phyloP scores from a whole-genome alignment of 768 basidiomycete species.

The Postia placenta region DNA sequence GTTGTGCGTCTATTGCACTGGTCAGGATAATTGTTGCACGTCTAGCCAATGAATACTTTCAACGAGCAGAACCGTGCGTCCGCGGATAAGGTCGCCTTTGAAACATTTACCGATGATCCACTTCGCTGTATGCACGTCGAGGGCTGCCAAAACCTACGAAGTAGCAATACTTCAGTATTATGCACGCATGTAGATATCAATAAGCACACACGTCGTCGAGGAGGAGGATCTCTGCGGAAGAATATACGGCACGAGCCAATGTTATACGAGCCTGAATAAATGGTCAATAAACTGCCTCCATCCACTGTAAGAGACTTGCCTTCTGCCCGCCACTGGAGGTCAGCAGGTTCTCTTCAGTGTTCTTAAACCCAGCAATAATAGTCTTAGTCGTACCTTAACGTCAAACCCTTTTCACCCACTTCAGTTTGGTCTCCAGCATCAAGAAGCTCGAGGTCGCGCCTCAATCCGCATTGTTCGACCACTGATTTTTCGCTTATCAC shows the following conservation, averaged over 20 bases:
- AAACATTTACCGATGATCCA: conserved; percentile 46
- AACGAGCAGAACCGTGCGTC: conserved; percentile 43
- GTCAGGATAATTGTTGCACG: conserved; percentile 39
- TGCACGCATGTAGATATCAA: not conserved
- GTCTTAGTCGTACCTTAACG: conserved; percentile 28
- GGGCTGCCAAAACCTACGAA: conserved; percentile 33
- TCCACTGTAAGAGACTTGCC: conserved; percentile 12
- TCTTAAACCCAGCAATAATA: not conserved
- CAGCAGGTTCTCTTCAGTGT: not conserved
- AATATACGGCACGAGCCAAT: conserved; percentile 36
- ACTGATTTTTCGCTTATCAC: conserved; percentile 15
- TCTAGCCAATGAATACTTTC: conserved; percentile 21
- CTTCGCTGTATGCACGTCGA: conserved; percentile 44
- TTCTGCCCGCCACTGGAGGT: conserved; percentile 39
- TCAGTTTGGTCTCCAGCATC: conserved; percentile 46
- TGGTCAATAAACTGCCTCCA: not conserved
- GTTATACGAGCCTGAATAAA: conserved; percentile 28
- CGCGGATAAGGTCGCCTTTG: conserved; percentile 36
- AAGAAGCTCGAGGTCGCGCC: conserved; percentile 40
- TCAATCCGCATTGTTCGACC: conserved; percentile 33
- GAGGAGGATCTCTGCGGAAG: conserved; percentile 28
- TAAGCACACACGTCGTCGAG: conserved; percentile 30
- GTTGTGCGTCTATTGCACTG: conserved; percentile 42
- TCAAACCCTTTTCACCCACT: conserved; percentile 56
- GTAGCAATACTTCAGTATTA: not conserved